Conservation (phyloP, 1,284 basidiomycete genomes). For the Blastosporella zonata region DNA sequence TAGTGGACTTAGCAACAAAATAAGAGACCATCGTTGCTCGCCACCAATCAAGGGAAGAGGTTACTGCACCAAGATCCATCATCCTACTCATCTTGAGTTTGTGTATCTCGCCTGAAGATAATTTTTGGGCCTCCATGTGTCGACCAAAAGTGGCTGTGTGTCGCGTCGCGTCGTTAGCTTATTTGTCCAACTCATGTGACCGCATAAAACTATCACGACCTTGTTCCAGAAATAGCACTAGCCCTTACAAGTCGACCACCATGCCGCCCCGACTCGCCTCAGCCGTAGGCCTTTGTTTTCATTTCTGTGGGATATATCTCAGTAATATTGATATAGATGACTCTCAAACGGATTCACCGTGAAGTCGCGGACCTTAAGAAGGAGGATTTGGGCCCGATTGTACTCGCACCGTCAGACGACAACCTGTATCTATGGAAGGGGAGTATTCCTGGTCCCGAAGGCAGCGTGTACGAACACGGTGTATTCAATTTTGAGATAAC, state of each 20-base stretch:
- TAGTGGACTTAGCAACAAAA: too few species aligned
- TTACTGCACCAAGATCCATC: too few species aligned
- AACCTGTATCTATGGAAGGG: conserved; percentile 67
- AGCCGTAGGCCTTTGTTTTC: conserved; percentile 18
- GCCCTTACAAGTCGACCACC: conserved; percentile 13
- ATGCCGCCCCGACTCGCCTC: conserved; percentile 27
- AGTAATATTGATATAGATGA: conserved; percentile 54
- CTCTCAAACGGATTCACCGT: conserved; percentile 83
- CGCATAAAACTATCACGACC: conserved; percentile 3
- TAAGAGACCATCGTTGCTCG: too few species aligned
- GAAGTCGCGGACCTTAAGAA: conserved; percentile 84
- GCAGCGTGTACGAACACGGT: conserved; percentile 87
- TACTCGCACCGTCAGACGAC: conserved; percentile 61
- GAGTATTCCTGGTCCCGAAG: conserved; percentile 78
- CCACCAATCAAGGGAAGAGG: too few species aligned
- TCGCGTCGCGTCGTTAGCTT: not conserved
- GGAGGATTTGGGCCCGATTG: conserved; percentile 79
- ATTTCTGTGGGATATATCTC: not conserved
- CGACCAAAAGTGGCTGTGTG: too few species aligned
- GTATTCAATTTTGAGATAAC: conserved; percentile 74
- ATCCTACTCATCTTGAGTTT: too few species aligned
- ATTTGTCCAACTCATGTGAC: not conserved
- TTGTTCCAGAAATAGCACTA: conserved; percentile 1
- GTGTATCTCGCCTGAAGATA: too few species aligned
- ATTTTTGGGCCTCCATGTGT: too few species aligned